Evolutionary conservation across 345 rosid species (phyloP), one percentile per base, ranked within the genome.

Genomic region (Rhodomyrtus tomentosa): DNA sequence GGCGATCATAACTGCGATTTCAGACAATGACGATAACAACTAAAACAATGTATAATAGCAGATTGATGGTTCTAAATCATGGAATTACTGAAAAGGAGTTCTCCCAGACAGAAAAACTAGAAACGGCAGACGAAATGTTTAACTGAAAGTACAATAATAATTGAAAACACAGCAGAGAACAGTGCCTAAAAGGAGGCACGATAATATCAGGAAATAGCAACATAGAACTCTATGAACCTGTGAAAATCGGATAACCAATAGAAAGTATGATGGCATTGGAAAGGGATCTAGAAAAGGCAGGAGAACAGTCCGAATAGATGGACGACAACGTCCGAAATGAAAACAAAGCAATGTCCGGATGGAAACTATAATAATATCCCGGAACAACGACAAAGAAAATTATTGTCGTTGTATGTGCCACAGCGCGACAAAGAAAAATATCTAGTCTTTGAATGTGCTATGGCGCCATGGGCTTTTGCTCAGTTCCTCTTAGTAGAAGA

Each of bases 401-500:
- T 18, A 18, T 9, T 36, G 25, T 68, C 45, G 36, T 36, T 68
- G 79, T 2, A 18, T 36, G 79, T 32, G 45, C 25, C 20, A 8
- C 79, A 68, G 79, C 45, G 45, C 79, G 11, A 36, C 79, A 40
- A 68, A 68, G 13, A 36, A 36, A 20, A 18, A 20, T 9, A 1
- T 68, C 45, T 11, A 68, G 45, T 68, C 79, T 68, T 68, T 10
- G 25, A 68, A 68, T 68, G 45, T 36, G 79, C 79, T 8, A 22
- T 36, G 16, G 25, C 13, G 25, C 79, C 79, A 68, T 36, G 25
- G 73, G 84, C 40, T 59, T 58, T 45, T 42, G 54, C 72, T 91
- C 89, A 90, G 74, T 90, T 91, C 81, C 86, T 91, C 40, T 87
- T 5, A 50, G 82, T 68, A 15, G 90, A 76, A 2, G 86, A 38